Base-by-base conservation (phyloP, 345 rosid genomes). In the Populus pruinosa region DNA sequence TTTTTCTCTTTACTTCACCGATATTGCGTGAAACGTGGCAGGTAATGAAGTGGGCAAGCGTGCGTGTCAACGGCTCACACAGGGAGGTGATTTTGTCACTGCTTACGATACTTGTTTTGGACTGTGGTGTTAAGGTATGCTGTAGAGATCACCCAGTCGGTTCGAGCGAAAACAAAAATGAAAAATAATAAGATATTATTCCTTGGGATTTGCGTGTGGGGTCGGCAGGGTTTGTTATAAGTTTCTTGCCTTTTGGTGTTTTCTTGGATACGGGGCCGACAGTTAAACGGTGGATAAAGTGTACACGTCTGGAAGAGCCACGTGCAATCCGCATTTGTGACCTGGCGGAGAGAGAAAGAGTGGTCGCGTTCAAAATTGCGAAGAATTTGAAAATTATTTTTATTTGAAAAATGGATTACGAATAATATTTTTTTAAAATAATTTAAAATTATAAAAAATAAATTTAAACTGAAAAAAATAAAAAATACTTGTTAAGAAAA, bases 51-150 rank as follows among this genome's bases (percentile, higher is more conserved):
- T 78, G 67, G 35, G 35, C 56, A 72, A n/a, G 85, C 82, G 83
- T 76, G 91, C 87, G 86, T 83, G 87, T 63, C 69, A 73, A 76
- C 33, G 63, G 80, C 81, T 82, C 88, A 81, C 83, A 70, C 68
- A 70, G 33, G 20, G 61, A 43, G 78, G 33, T 67, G 87, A 84
- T 91, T 91, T 87, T 85, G 97, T 95, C 98, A 95, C 74, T 83
- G 98, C 99, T 89, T 95, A 86, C 98, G 89, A 59, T 86, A 81
- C 70, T 59, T 72, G 44, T 84, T 88, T 93, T 90, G 99, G 98
- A 91, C 87, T 25, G 76, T 80, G 41, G 92, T 67, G 87, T 0
- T 10, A 10, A 2, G 25, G 13, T 56, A 21, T 1, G n/a, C 63
- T 56, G 63, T 59, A 59, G 25, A 10, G 10, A 59, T 29, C 17